Conservation (phyloP, 1,284 basidiomycete species). For the Irpex lacteus region DNA sequence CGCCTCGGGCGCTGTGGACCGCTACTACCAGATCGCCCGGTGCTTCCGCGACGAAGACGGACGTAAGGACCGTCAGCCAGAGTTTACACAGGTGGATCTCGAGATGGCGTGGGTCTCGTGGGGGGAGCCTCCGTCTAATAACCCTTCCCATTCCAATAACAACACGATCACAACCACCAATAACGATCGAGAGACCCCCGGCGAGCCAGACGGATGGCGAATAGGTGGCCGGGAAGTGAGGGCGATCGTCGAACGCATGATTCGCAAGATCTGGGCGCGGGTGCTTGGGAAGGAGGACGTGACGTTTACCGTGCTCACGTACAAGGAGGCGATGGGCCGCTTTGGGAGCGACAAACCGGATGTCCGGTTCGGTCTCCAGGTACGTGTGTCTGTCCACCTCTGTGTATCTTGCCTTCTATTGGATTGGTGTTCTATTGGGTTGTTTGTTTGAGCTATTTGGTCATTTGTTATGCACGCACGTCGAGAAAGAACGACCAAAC, state of each 20-base stretch:
- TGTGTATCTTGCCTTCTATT: background rate
- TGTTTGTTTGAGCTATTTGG: too few species aligned
- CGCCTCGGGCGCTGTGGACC: constrained; percentile 85
- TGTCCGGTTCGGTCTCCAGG: constrained; percentile 83
- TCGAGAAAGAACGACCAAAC: too few species aligned
- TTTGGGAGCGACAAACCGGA: constrained; percentile 98
- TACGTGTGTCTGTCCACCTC: constrained; percentile 29
- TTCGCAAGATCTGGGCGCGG: constrained; percentile 73
- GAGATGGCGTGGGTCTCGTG: constrained; percentile 96
- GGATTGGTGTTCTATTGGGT: background rate
- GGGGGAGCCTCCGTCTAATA: constrained; percentile 30
- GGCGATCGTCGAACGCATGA: constrained; percentile 68
- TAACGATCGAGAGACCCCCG: constrained; percentile 7
- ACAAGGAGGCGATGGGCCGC: constrained; percentile 84
- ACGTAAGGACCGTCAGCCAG: constrained; percentile 91
- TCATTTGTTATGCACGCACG: too few species aligned
- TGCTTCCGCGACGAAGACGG: constrained; percentile 97
- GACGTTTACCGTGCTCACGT: constrained; percentile 78
- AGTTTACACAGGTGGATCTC: constrained; percentile 95
- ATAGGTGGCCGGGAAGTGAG: constrained; percentile 85
- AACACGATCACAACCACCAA: background rate
- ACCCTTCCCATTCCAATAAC: too few species aligned
- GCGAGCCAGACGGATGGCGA: constrained; percentile 52
- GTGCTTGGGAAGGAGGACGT: constrained; percentile 32
- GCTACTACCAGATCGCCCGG: constrained; percentile 90